phyloP scores from a whole-genome alignment of 2,329 filamentous ascomycete species.

The Leptographium lundbergii region DNA sequence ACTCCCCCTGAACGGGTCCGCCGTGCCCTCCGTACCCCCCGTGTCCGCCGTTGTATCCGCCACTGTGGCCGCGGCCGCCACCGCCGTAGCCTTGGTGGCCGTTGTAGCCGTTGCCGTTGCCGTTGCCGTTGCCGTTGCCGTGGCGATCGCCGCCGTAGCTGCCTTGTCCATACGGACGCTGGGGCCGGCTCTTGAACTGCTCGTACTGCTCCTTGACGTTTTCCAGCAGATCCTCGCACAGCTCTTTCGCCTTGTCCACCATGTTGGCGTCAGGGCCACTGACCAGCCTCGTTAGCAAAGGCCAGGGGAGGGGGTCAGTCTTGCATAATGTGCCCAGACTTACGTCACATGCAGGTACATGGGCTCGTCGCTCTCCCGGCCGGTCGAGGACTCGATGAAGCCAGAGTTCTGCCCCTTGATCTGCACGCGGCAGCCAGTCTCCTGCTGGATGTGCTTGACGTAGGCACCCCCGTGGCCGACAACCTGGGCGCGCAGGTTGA shows the following conservation, averaged over 20 bases:
- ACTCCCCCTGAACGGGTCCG: constrained; percentile 20
- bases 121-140: constrained; percentile 16
- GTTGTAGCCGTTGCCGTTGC: constrained; percentile 14
- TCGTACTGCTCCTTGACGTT: constrained; percentile 88
- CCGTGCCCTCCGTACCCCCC: constrained; percentile 19
- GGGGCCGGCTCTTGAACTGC: constrained; percentile 73
- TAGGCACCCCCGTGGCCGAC: constrained; percentile 90
- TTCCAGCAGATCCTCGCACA: constrained; percentile 75
- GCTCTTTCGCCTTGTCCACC: constrained; percentile 74
- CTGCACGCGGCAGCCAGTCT: constrained; percentile 90
- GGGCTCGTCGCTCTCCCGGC: constrained; percentile 80
- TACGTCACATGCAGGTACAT: constrained; percentile 97
- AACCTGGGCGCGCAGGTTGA: constrained; percentile 92
- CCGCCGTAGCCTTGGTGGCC: constrained; percentile 20
- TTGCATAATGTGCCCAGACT: constrained; percentile 21
- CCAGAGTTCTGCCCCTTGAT: constrained; percentile 96
- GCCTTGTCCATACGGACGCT: constrained; percentile 47
- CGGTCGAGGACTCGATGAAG: constrained; percentile 82
- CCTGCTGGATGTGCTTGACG: constrained; percentile 95
- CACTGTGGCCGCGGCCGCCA: constrained; percentile 16
- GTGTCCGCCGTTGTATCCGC: not conserved
- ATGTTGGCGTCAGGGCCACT: constrained; percentile 80
- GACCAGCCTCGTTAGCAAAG: not conserved
- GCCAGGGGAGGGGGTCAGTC: no score
- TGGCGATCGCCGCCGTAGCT: constrained; percentile 32